A percentile compares a stretch with the other conserved stretches of the same genome.
Conservation (phyloP, 2,329 filamentous ascomycete genomes). For the Paradendryphiella salina region DNA sequence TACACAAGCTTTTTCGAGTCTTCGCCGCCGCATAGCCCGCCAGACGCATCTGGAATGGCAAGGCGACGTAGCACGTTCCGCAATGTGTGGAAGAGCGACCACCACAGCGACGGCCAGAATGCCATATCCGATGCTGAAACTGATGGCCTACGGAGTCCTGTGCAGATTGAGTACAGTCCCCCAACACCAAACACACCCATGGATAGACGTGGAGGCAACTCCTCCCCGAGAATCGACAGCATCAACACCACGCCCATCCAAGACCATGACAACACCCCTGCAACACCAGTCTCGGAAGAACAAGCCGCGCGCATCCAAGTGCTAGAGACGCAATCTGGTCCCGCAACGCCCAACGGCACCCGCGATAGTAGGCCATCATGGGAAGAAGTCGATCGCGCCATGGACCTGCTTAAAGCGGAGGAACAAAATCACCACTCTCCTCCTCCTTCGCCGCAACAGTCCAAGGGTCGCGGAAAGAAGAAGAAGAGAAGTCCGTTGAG, state of each 20-base stretch:
- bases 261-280: not conserved
- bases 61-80: conserved; percentile 40
- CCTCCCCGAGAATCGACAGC: conserved; percentile 13
- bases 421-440: conserved; percentile 19
- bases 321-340: conserved; percentile 49
- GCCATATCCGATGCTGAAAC: conserved; percentile 38
- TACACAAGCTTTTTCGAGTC: conserved; percentile 45
- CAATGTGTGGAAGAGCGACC: conserved; percentile 43
- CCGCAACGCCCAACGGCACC: conserved; percentile 50
- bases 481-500: conserved; percentile 38
- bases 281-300: conserved; percentile 24
- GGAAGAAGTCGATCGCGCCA: conserved; percentile 44
- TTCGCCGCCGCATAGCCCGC: conserved; percentile 41
- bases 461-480: conserved; percentile 13
- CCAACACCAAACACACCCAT: conserved; percentile 38
- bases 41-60: conserved; percentile 29
- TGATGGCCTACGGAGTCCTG: conserved; percentile 40
- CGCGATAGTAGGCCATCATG: conserved; percentile 45
- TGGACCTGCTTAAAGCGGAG: conserved; percentile 39
- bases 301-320: conserved; percentile 36
- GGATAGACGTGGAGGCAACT: not conserved
- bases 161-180: conserved; percentile 38
- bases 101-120: conserved; percentile 34
- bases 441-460: not conserved
- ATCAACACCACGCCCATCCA: conserved; percentile 6